Evolutionary conservation across 2,329 filamentous ascomycete species (phyloP), one percentile per base, ranked within the genome.

Genomic region (Xylaria digitata): DNA sequence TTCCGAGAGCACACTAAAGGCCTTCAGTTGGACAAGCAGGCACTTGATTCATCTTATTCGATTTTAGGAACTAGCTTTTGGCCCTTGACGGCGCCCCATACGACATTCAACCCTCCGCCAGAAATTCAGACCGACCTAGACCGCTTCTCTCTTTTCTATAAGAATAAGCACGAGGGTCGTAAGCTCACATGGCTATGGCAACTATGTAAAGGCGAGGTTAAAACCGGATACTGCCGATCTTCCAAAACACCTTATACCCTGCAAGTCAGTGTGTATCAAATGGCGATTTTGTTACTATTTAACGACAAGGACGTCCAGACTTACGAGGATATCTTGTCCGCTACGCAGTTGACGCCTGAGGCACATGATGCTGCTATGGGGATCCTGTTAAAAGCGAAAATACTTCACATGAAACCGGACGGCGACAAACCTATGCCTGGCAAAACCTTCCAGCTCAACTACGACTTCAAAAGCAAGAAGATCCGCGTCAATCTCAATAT

Each of bases 101-200:
- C 95, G 1, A 89, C 92, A 8, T 99, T 99, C 80, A 91, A 90
- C 55, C 93, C 96, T 0, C 96, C 96, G 1, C 85, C 89, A 11
- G 92, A 95, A 75, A 93, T 99, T 70, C 87, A 91, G 67, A 89
- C 91, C 72, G 96, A 96, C 21, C 93, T 95, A 71, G 94, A 98
- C 75, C 90, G 93, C 23, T 99, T 99, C 79, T 86, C 90, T 34
- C 90, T 87, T 37, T 99, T 96, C 80, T 99, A 99, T 84, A 94
- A 92, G 81, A 90, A 94, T 80, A 99, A 98, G 85, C 96, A 99
- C 78, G 96, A 91, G 73, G 96, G 96, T 42, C 92, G 96, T 68
- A 99, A 98, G 82, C 85, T 99, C 45, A 97, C 95, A 7, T 99
- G 96, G 96, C 81, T 99, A 63, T 99, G 96, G 96, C 94, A 98